Base-by-base conservation (phyloP, 306 rosid species). In the Cajanus cajan region DNA sequence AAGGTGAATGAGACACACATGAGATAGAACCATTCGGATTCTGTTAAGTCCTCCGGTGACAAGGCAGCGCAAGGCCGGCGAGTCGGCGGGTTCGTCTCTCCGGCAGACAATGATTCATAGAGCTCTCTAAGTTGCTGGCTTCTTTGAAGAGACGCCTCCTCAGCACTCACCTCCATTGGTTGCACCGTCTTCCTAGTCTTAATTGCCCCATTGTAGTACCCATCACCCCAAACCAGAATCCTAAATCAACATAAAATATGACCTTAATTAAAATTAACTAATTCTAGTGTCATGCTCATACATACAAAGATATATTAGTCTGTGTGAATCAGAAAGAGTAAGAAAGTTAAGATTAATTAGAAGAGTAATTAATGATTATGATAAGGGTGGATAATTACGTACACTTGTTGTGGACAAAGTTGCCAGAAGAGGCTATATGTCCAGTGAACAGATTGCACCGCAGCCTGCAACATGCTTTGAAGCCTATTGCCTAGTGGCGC, bases 391-490 rank as follows among this genome's bases (percentile, higher is more conserved):
- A 28, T 16, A 6, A 33, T 0, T 4, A 69, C 63, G 52, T 92
- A 92, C 99, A 89, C 77, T 89, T 89, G 96, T 44, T 93, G 97
- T 3, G 97, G 92, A 57, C 96, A 91, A 58, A 89, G 51, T 75
- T 91, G 96, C 99, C 99, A 95, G 90, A 87, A 91, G 82, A 95
- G 92, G 72, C 93, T 87, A 78, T 95, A 95, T n/a, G 98, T 95
- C 99, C 99, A 95, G 18, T 95, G 97, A 82, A 91, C 92, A 2
- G 98, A 93, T 89, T 95, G 99, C 87, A 93, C 99, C 68, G 96
- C 97, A 62, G 89, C 84, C 75, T 93, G 99, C 75, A 95, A 75
- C 93, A 90, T 82, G 62, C 70, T 75, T 71, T 93, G 98, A 58
- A 94, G 93, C 67, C 59, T 82, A 85, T 55, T 70, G 37, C 78